Base-by-base conservation (phyloP, 2,329 filamentous ascomycete genomes). In the Periconia sp. region DNA sequence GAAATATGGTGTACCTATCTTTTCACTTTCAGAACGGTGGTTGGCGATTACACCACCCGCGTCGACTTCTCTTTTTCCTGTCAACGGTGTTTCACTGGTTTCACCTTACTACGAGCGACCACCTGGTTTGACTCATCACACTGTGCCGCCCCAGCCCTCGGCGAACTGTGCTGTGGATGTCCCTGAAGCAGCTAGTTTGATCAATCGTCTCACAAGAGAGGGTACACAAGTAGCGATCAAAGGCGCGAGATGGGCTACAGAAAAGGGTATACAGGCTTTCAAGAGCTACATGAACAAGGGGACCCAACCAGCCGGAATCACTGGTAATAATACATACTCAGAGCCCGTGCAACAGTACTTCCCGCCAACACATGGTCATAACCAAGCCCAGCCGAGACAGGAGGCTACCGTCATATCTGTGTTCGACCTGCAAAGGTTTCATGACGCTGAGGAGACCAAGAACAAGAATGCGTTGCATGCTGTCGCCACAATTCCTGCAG, bases 161-260 rank as follows among this genome's bases (percentile, higher is more conserved):
- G 73, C 82, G 18, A 88, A 82, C 36, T 84, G 86, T 31, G 80
- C 82, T 28, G 80, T 90, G 5, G 88, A 92, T 49, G 79, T 86
- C n/a, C 85, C 87, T 1, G 82, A 87, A 45, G 79, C 81, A 1
- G 87, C 89, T 56, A 83, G 86, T 46, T 76, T 90, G 50, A 79
- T 88, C 67, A 90, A 87, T 69, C 87, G 88, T 54, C 80, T 92
- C 39, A 87, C 89, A 71, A 83, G 89, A 48, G 87, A 89, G 64
- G 86, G 88, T 2, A 88, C 88, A 0, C 88, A 92, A 60, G 87
- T 89, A 59, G 74, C 89, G 29, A 87, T 91, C 30, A 84, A 87
- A 45, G 84, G 85, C 15, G 87, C 85, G 18, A 86, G 82, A 53
- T 91, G 87, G 84, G 82, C 89, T 41, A 85, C 87, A 3, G 87